Conservation (phyloP, 495 filamentous ascomycete species). For the Penicillium robsamsonii region DNA sequence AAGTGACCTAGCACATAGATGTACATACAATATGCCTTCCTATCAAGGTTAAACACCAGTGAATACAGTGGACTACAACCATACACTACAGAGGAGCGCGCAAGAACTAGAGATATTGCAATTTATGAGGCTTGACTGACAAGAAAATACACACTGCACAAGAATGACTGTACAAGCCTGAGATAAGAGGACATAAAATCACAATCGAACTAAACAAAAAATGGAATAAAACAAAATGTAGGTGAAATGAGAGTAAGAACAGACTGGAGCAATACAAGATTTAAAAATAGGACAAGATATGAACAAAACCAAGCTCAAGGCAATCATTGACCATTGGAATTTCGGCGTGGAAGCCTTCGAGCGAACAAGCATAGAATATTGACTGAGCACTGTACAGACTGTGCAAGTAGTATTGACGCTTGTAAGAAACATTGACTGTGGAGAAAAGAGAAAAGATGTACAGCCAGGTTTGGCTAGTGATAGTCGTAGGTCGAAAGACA, state of each 20-base stretch:
- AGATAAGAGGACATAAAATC: background rate
- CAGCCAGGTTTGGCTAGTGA: too few species aligned
- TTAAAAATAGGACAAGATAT: background rate
- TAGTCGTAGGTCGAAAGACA: too few species aligned
- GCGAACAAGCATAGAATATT: background rate
- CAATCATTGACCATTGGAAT: background rate
- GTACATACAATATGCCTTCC: background rate
- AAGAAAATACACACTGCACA: background rate
- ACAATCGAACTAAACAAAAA: background rate
- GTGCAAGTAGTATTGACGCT: background rate
- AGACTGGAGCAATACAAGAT: background rate
- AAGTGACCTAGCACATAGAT: background rate
- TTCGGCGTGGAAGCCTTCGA: background rate
- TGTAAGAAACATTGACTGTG: background rate
- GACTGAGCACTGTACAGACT: background rate
- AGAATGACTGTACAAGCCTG: background rate
- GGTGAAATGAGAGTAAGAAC: background rate
- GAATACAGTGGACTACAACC: background rate
- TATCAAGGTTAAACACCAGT: background rate
- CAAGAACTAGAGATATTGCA: background rate
- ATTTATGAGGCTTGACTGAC: background rate
- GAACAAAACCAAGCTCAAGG: background rate
- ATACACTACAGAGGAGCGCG: background rate
- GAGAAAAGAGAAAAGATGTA: too few species aligned
- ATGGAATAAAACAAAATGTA: background rate